These are phyloP conservation scores for Beauveria rudraprayagi DNA, from an alignment of 2,329 filamentous ascomycete species.

Conservation along the genomic window DNA sequence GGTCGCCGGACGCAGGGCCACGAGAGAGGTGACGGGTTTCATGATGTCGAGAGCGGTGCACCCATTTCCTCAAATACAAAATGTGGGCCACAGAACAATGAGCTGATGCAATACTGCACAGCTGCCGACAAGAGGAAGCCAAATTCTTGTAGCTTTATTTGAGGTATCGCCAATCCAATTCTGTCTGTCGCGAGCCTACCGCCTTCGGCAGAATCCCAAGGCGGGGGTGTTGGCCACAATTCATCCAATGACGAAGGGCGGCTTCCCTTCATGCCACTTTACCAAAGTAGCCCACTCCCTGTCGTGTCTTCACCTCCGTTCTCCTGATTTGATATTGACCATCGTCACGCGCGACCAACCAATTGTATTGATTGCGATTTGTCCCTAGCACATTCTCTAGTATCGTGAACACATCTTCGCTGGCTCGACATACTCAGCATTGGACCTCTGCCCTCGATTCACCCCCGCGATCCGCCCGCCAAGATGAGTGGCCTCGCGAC, in stretches of 20 bases:
- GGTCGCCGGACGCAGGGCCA: conserved; percentile 26
- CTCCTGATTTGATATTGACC: conserved; percentile 21
- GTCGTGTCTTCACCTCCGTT: conserved; percentile 20
- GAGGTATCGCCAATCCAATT: neutral
- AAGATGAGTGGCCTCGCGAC: conserved; percentile 65
- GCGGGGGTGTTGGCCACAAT: conserved; percentile 19
- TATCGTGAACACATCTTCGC: neutral
- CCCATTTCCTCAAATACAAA: conserved; percentile 23
- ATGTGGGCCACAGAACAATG: neutral
- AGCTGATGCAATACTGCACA: neutral
- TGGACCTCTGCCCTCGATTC: neutral
- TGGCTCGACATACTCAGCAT: neutral
- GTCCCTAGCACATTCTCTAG: neutral
- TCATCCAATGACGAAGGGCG: conserved; percentile 28
- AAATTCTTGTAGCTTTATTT: neutral
- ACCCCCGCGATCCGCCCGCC: conserved; percentile 18
- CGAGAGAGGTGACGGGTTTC: conserved; percentile 34
- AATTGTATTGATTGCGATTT: neutral
- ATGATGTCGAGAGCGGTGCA: conserved; percentile 32
- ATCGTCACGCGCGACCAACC: neutral
- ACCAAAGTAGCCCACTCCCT: conserved; percentile 24
- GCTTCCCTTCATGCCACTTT: conserved; percentile 33
- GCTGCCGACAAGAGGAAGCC: neutral
- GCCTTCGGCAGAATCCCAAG: conserved; percentile 29
- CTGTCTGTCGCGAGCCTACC: conserved; percentile 21